Conservation (phyloP, 2,329 filamentous ascomycete species). For the Pseudocercospora cruenta region DNA sequence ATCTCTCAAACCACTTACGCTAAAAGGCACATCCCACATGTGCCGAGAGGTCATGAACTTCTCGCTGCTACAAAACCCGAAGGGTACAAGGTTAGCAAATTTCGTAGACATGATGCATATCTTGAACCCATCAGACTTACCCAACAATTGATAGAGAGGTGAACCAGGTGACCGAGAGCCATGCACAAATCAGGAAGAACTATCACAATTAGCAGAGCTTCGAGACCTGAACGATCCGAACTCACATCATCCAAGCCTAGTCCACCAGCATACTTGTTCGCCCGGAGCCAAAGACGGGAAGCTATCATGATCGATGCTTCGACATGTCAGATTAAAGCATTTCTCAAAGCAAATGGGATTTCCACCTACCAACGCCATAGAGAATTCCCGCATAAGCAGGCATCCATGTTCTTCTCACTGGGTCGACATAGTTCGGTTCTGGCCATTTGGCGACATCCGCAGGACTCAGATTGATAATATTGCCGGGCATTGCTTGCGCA, state of each 20-base stretch:
- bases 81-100: no score
- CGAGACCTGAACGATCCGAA: not conserved
- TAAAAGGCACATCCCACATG: conserved; percentile 41
- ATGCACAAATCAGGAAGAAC: conserved; percentile 28
- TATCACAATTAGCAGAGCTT: conserved; percentile 5
- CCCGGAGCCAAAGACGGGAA: conserved; percentile 36
- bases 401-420: conserved; percentile 38
- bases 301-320: conserved; percentile 29
- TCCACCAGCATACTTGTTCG: conserved; percentile 32
- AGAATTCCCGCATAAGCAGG: conserved; percentile 35
- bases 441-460: conserved; percentile 40
- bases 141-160: conserved; percentile 28
- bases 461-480: conserved; percentile 34
- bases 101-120: no score
- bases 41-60: conserved; percentile 40
- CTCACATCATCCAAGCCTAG: conserved; percentile 41
- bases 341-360: not conserved
- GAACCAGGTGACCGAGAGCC: conserved; percentile 31
- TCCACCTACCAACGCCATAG: conserved; percentile 26
- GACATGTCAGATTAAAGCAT: not conserved
- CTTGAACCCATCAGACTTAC: no score
- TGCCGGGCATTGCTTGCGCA: conserved; percentile 31
- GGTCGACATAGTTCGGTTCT: conserved; percentile 36
- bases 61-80: no score
- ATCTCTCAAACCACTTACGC: conserved; percentile 12